A percentile compares a stretch with the other conserved stretches of the same genome.
Evolutionary conservation across 2,329 filamentous ascomycete species (phyloP).

Genomic region (Aspergillus puulaauensis): DNA sequence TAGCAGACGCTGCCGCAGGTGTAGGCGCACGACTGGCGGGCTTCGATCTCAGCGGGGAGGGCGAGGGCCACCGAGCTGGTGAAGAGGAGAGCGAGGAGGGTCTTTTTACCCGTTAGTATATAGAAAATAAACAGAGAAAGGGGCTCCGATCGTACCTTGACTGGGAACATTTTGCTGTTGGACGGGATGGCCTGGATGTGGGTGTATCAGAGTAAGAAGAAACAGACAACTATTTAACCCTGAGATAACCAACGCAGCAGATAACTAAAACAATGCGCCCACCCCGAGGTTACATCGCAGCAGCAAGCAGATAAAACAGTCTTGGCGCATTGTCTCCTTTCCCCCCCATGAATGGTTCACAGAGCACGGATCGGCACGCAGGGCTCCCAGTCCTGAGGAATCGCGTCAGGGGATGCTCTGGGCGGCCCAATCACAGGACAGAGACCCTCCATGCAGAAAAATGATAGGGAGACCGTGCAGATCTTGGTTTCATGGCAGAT

Average conservation of each 20-base stretch:
- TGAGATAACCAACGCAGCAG: not conserved
- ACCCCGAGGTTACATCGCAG: constrained; percentile 8
- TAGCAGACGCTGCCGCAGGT: constrained; percentile 58
- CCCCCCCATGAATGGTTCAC: not conserved
- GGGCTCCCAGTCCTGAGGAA: not conserved
- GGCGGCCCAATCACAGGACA: not conserved
- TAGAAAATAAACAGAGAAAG: too few relatives aligned
- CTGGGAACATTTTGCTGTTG: not conserved
- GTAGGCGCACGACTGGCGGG: constrained; percentile 46
- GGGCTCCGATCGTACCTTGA: not conserved
- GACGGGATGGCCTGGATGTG: not conserved
- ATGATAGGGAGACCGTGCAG: not conserved
- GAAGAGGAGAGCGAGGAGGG: constrained; percentile 19
- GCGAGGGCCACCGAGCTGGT: constrained; percentile 24
- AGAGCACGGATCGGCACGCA: not conserved
- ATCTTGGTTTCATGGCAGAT: not conserved
- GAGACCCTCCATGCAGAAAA: not conserved
- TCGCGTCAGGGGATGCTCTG: not conserved
- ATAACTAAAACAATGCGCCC: not conserved
- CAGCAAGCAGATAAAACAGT: not conserved
- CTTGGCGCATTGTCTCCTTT: not conserved
- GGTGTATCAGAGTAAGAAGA: not conserved
- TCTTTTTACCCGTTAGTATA: not conserved
- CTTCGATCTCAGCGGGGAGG: constrained; percentile 26
- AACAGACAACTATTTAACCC: not conserved